Evolutionary conservation across 2,329 filamentous ascomycete species (phyloP).

Genomic region (Calonectria pseudoturangicola): DNA sequence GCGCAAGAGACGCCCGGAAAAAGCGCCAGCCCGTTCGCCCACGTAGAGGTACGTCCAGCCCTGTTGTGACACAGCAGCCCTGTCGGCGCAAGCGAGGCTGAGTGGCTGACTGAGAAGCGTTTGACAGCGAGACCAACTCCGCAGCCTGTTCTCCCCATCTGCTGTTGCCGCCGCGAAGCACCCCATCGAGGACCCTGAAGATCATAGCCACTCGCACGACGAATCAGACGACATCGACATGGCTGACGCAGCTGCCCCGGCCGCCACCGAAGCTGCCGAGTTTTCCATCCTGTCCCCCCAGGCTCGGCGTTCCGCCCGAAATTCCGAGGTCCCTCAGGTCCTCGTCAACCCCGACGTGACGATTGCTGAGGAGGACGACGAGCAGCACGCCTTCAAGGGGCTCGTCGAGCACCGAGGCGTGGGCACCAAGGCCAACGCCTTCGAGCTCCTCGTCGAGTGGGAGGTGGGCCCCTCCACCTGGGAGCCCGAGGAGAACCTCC

Average conservation of each 20-base stretch:
- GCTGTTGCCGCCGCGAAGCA: slow-evolving; percentile 24
- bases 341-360: slow-evolving; percentile 26
- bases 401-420: slow-evolving; percentile 57
- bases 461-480: slow-evolving; percentile 56
- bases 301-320: slow-evolving; percentile 24
- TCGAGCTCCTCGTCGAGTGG: slow-evolving; percentile 60
- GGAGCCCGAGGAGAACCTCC: slow-evolving; percentile 59
- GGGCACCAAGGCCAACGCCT: slow-evolving; percentile 49
- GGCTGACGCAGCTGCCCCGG: not conserved
- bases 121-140: slow-evolving; percentile 16
- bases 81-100: slow-evolving; percentile 21
- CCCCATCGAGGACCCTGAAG: slow-evolving; percentile 4
- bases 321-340: not conserved
- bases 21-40: slow-evolving; percentile 37
- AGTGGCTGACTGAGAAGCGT: slow-evolving; percentile 28
- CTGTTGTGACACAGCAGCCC: not conserved
- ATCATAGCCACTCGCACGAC: not conserved
- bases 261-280: not conserved
- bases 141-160: slow-evolving; percentile 21
- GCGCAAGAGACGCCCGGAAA: slow-evolving; percentile 40
- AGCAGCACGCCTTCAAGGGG: slow-evolving; percentile 46
- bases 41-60: slow-evolving; percentile 45
- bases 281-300: slow-evolving; percentile 25
- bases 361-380: slow-evolving; percentile 39
- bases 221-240: slow-evolving; percentile 27